phyloP scores from a whole-genome alignment of 148 eudicot species.

The Camellia sinensis region DNA sequence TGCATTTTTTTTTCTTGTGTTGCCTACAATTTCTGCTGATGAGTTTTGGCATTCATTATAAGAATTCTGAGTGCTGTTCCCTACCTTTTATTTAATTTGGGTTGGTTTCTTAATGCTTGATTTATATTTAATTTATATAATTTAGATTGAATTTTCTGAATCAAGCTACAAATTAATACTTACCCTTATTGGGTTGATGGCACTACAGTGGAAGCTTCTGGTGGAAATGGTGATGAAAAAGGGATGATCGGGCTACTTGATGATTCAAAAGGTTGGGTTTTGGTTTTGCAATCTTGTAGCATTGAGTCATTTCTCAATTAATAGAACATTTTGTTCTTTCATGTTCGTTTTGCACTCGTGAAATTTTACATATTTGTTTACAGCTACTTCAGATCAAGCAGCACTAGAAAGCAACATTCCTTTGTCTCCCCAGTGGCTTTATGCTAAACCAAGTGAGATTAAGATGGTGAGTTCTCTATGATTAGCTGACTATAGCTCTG shows the following conservation, averaged over 20 bases:
- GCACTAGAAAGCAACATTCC: conserved; percentile 84
- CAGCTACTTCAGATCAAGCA: conserved; percentile 56
- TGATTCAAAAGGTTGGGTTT: conserved; percentile 62
- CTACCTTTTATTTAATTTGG: background rate
- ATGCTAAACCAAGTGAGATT: conserved; percentile 67
- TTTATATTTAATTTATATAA: background rate
- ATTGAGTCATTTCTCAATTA: background rate
- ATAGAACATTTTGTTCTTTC: background rate
- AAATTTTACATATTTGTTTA: background rate
- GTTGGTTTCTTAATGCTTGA: background rate
- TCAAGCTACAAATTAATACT: background rate
- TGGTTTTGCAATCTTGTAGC: conserved; percentile 4
- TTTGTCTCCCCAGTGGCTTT: conserved; percentile 96
- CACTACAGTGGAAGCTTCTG: conserved; percentile 31
- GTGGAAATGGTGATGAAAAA: conserved; percentile 64
- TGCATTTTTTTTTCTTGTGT: background rate
- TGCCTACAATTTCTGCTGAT: background rate
- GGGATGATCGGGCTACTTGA: conserved; percentile 49
- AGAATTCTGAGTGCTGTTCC: background rate
- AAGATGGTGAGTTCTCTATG: conserved; percentile 52
- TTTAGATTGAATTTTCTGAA: background rate
- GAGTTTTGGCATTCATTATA: background rate
- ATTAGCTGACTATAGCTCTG: background rate
- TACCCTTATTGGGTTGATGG: conserved; percentile 2
- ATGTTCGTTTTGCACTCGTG: background rate